A percentile compares a stretch with the other conserved stretches of the same genome.
Evolutionary conservation across 148 eudicot species (phyloP).

Genomic region (Polygonum maritimum): DNA sequence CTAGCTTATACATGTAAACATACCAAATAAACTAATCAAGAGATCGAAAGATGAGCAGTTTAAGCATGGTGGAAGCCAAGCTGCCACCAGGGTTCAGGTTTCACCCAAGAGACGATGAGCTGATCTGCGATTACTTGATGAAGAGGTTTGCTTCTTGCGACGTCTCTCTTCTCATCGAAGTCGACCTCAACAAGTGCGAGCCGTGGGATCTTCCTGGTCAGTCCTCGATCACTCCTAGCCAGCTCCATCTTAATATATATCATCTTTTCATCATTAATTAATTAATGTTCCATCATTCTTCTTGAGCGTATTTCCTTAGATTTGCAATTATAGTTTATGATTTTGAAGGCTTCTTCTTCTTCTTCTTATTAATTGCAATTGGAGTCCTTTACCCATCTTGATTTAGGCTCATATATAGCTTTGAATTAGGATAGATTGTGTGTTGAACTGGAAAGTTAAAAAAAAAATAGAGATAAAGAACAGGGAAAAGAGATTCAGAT

Average conservation of each 20-base stretch:
- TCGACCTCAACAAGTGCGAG: conserved; percentile 86
- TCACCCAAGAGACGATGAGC: conserved; percentile 87
- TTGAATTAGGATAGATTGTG: too few relatives aligned
- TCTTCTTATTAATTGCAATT: background rate
- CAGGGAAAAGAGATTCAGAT: background rate
- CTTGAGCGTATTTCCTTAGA: too few relatives aligned
- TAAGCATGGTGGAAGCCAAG: conserved; percentile 74
- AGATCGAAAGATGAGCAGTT: conserved; percentile 40
- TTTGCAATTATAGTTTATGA: too few relatives aligned
- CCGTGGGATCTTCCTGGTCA: conserved; percentile 95
- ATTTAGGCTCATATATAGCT: background rate
- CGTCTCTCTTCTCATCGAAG: conserved; percentile 33
- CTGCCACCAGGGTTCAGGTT: conserved; percentile 92
- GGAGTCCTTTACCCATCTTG: background rate
- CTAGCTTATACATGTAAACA: background rate
- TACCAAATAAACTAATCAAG: background rate
- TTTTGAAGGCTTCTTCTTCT: background rate
- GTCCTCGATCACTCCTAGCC: background rate
- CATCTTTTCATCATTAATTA: too few relatives aligned
- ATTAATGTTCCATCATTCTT: too few relatives aligned
- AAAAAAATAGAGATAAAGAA: background rate
- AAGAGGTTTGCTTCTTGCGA: conserved; percentile 28
- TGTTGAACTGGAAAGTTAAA: too few relatives aligned
- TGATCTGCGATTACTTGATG: conserved; percentile 77
- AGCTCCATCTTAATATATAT: background rate